Base-by-base conservation (phyloP, 2,329 filamentous ascomycete species). In the Cordyceps farinosa region DNA sequence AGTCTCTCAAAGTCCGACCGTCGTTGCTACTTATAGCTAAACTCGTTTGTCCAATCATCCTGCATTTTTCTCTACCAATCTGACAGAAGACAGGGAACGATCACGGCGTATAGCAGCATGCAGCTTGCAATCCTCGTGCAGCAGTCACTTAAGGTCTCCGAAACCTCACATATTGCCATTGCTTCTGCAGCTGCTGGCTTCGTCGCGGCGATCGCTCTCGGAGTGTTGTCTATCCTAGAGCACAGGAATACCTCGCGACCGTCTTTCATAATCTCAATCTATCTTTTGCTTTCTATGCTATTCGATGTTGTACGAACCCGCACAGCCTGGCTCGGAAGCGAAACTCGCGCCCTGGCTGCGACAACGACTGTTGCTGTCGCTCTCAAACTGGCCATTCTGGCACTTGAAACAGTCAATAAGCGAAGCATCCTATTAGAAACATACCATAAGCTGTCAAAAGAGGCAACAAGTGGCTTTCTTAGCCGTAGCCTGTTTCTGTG, bases 191-290 rank as follows among this genome's bases (percentile, higher is more conserved):
- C 40, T n/a, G 7, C 58, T 7, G 45, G 44, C 15, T 45, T 63
- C 17, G 29, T 38, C 11, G 44, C 45, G 7, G 61, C 53, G 8
- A 15, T 58, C 34, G 44, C 32, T 34, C 34, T 63, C 11, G 61
- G 42, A 7, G 32, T 52, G 8, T 4, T 42, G 8, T 63, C 61
- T 13, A 47, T 36, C 11, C 7, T 63, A 8, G 61, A 40, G 13
- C 61, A 63, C 45, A 58, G 32, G 42, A 32, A 27, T 27, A 62
- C 40, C 34, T 40, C 62, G 15, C 40, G 62, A 7, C 62, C 56
- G 5, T 64, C 62, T 22, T n/a, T 64, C 17, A 10, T 45, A 27
- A 51, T 64, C 15, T 36, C 50, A 22, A 13, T 22, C 6, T 64
- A 61, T 40, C 50, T 64, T 6, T 34, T 64, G 4, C 7, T 61